Conservation (phyloP, 176 grass and related monocot genomes). For the Oropetium thomaeum region DNA sequence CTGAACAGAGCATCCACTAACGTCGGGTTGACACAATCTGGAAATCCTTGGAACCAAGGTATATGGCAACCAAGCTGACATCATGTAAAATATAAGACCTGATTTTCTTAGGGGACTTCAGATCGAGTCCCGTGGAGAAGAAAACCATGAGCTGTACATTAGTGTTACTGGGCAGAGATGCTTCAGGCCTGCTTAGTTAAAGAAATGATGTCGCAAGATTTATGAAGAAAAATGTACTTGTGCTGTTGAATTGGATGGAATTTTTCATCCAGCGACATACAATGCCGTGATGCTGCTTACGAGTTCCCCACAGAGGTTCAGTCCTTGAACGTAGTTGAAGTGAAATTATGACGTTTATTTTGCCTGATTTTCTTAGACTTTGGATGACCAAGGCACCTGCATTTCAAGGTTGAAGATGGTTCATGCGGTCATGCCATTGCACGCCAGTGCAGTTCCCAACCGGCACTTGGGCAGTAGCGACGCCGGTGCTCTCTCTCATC, state of each 20-base stretch:
- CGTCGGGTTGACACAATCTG: neutral
- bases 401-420: neutral
- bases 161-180: neutral
- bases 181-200: neutral
- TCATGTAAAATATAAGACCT: conserved; percentile 1
- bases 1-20: neutral
- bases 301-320: neutral
- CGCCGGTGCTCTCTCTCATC: too few species aligned
- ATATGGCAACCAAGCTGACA: neutral
- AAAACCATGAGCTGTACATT: neutral
- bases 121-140: neutral
- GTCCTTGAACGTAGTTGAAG: neutral
- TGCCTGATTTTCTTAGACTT: neutral
- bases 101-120: neutral
- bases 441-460: too few species aligned
- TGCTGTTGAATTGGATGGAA: neutral
- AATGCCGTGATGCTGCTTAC: neutral
- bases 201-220: neutral
- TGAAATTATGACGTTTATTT: too few species aligned
- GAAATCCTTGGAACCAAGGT: neutral
- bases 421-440: too few species aligned
- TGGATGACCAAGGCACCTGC: neutral
- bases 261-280: neutral
- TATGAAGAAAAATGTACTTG: neutral
- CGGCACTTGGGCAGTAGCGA: too few species aligned